Percentiles rank a stretch among this genome's conserved stretches.
These are phyloP conservation scores for Trichoderma harzianum DNA, from an alignment of 2,329 filamentous ascomycete species.

Conservation along the genomic window DNA sequence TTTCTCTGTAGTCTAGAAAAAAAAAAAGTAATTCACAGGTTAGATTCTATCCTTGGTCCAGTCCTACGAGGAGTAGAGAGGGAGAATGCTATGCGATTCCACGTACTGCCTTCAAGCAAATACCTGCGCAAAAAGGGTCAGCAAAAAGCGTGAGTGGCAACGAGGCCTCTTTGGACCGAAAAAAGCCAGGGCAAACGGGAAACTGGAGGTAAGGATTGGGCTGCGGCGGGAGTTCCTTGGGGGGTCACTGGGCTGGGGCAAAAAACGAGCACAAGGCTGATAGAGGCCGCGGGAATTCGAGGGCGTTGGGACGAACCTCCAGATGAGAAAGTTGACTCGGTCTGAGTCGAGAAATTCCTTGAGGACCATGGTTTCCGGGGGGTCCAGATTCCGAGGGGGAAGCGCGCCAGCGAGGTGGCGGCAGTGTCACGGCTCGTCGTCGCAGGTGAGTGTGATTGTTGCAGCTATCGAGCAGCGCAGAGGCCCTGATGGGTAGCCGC, in stretches of 20 bases:
- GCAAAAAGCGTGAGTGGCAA: slow-evolving; percentile 20
- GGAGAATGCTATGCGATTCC: slow-evolving; percentile 23
- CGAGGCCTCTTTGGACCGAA: slow-evolving; percentile 8
- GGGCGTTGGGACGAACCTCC: slow-evolving; percentile 54
- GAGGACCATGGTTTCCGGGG: slow-evolving; percentile 42
- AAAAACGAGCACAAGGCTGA: slow-evolving; percentile 23
- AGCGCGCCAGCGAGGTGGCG: slow-evolving; percentile 32
- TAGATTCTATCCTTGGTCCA: slow-evolving; percentile 22
- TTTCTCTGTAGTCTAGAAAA: slow-evolving; percentile 61
- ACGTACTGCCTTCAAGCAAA: slow-evolving; percentile 61
- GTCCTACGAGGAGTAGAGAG: not conserved
- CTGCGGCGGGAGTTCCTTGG: slow-evolving; percentile 2
- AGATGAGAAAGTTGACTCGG: slow-evolving; percentile 67
- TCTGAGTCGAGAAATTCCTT: slow-evolving; percentile 64
- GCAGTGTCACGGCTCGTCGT: slow-evolving; percentile 29
- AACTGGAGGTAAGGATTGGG: slow-evolving; percentile 2
- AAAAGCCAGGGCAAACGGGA: not conserved
- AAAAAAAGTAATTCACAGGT: slow-evolving; percentile 21
- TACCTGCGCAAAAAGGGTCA: slow-evolving; percentile 42
- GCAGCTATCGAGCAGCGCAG: slow-evolving; percentile 12
- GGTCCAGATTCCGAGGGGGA: not conserved
- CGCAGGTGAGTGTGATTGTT: slow-evolving; percentile 16
- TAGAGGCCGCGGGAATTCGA: not conserved
- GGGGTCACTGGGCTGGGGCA: slow-evolving; percentile 19
- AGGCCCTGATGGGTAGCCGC: slow-evolving; percentile 12